Evolutionary conservation across 768 basidiomycete genomes (phyloP).

Genomic region (Symmetrospora coprosmae): DNA sequence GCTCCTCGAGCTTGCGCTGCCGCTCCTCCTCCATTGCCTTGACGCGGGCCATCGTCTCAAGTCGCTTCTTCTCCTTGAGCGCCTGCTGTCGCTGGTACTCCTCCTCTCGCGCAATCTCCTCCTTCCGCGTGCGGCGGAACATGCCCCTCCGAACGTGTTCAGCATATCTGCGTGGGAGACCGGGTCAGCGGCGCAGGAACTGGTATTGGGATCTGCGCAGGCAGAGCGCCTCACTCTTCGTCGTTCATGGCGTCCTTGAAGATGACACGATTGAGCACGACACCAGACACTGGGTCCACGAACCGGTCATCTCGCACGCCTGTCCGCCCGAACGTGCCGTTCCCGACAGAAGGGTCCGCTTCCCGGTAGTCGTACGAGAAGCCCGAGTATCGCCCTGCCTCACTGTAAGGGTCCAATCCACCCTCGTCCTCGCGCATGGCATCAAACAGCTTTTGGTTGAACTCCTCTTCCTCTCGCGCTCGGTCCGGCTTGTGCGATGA

Average conservation of each 20-base stretch:
- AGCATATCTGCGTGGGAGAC: conserved; percentile 28
- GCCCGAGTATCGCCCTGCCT: not conserved
- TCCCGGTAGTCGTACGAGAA: conserved; percentile 22
- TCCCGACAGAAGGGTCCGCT: conserved; percentile 10
- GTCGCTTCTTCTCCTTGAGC: conserved; percentile 12
- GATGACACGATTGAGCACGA: conserved; percentile 12
- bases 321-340: not conserved
- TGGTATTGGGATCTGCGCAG: not conserved
- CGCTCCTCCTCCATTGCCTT: conserved; percentile 20
- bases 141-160: conserved; percentile 31
- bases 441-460: conserved; percentile 17
- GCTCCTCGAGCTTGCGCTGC: conserved; percentile 17
- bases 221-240: conserved; percentile 25
- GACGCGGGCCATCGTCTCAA: conserved; percentile 5
- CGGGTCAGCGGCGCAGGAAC: no score
- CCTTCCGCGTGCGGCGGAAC: conserved; percentile 28
- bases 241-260: conserved; percentile 28
- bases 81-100: not conserved
- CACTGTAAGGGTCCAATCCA: not conserved
- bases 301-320: conserved; percentile 1
- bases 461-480: conserved; percentile 13
- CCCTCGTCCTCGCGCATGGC: conserved; percentile 25
- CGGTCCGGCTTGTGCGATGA: not conserved
- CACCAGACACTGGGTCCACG: conserved; percentile 10
- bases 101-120: conserved; percentile 26